Base-by-base conservation (phyloP, 192 early-diverging fungal species). In the Backusella sp. region DNA sequence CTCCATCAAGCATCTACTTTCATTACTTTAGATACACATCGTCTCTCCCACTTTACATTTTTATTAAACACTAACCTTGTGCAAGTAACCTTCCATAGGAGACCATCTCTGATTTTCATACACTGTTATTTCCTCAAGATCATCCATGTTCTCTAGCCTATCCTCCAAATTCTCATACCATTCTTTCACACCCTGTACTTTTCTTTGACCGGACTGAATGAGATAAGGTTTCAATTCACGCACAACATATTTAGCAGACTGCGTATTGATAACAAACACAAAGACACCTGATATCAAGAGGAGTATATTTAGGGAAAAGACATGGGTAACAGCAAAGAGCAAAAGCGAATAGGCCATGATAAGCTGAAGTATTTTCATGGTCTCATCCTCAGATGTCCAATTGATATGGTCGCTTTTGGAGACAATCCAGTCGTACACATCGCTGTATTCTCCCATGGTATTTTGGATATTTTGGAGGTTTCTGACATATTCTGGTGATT, bases 381-480 rank as follows among this genome's bases (percentile, higher is more conserved):
- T 78, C 53, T 84, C 78, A 15, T 79, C 68, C 52, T 86, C 86
- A 62, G 83, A 80, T 26, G 83, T 78, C 88, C 86, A 88, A 76
- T 89, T 83, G 32, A 86, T 49, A 66, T 88, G 80, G 35, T 77
- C 74, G 30, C 81, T 73, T 6, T 85, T 41, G 1, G 78, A 68
- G 7, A 73, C 66, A 15, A 86, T 41, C 26, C 70, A 35, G 75
- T 90, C 88, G 36, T 90, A 88, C 21, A 75, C 79, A 23, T 87
- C 83, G 35, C 81, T 78, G 15, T 85, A 68, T 62, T 86, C 84
- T n/a, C 89, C 88, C 93, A 94, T 94, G 77, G 89, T 87, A 74
- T 94, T 92, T 68, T 94, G 93, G 53, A 94, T 89, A 74, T 93
- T 90, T 71, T 90, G 89, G 70, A 93, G 70, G 77, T 92, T 93